Conservation (phyloP, 2,329 filamentous ascomycete genomes). For the Verticillium nonalfalfae region DNA sequence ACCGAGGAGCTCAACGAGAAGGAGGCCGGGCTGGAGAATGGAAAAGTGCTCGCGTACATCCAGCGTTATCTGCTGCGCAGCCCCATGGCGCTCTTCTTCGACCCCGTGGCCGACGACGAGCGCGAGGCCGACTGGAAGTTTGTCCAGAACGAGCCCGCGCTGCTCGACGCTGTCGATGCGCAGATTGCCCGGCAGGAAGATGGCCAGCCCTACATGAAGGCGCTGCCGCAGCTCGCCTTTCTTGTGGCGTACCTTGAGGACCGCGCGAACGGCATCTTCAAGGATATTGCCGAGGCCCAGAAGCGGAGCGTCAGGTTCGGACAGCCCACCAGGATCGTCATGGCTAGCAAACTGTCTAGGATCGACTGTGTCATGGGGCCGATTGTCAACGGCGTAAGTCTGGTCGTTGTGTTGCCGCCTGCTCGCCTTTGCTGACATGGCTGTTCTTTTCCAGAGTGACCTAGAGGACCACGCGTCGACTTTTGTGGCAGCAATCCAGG, state of each 20-base stretch:
- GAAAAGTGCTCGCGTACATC: conserved; percentile 71
- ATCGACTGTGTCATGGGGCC: conserved; percentile 54
- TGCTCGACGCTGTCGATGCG: conserved; percentile 35
- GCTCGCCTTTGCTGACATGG: background rate
- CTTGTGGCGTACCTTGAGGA: conserved; percentile 51
- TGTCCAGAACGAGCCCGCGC: conserved; percentile 26
- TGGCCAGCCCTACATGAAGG: conserved; percentile 38
- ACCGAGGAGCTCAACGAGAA: conserved; percentile 71
- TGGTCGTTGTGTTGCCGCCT: background rate
- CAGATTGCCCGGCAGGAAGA: conserved; percentile 38
- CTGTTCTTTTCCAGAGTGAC: background rate
- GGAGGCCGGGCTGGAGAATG: conserved; percentile 68
- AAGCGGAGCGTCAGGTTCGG: conserved; percentile 63
- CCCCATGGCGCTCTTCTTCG: conserved; percentile 57
- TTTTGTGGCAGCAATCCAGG: conserved; percentile 35
- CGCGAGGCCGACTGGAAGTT: conserved; percentile 38
- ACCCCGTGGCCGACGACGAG: conserved; percentile 37
- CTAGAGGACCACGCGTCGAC: background rate
- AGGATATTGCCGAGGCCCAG: conserved; percentile 63
- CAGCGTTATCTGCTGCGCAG: conserved; percentile 61
- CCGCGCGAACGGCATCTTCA: conserved; percentile 57
- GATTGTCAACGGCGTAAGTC: conserved; percentile 23
- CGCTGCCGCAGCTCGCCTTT: conserved; percentile 56
- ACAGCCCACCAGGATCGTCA: conserved; percentile 37
- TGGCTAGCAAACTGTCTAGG: conserved; percentile 37